These are phyloP conservation scores for Suhomyces maxii DNA, from an alignment of 1,139 yeast species.

Conservation along the genomic window DNA sequence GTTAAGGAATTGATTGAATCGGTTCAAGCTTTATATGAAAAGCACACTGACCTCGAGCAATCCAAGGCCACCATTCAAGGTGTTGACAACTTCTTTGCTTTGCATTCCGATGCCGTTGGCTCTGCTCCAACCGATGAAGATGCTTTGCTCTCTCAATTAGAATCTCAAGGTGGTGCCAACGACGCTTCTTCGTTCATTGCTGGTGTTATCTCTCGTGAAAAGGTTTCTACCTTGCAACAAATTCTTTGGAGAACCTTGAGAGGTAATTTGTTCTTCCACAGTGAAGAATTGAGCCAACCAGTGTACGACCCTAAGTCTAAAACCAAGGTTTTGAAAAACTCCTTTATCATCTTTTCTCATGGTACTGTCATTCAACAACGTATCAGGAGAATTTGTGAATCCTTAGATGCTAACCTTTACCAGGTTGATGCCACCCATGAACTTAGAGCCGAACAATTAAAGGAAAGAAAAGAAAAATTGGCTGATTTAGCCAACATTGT, in stretches of 20 bases:
- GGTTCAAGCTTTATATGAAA: conserved; percentile 33
- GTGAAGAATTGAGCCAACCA: conserved; percentile 64
- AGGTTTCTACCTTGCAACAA: conserved; percentile 72
- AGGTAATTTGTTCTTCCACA: conserved; percentile 80
- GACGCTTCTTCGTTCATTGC: conserved; percentile 54
- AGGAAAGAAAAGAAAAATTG: conserved; percentile 54
- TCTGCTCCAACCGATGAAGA: conserved; percentile 16
- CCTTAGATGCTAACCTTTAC: conserved; percentile 47
- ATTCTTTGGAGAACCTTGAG: conserved; percentile 91
- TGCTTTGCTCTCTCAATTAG: conserved; percentile 28
- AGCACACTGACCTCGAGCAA: conserved; percentile 40
- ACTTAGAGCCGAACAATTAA: conserved; percentile 49
- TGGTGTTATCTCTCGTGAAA: conserved; percentile 78
- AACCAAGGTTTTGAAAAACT: conserved; percentile 35
- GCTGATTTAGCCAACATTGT: conserved; percentile 61
- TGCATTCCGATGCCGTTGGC: conserved; percentile 27
- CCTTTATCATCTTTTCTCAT: conserved; percentile 48
- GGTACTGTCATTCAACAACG: conserved; percentile 43
- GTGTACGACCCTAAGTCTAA: conserved; percentile 40
- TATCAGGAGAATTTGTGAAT: conserved; percentile 45
- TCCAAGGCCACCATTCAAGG: conserved; percentile 50
- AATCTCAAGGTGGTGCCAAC: conserved; percentile 24
- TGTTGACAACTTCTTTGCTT: conserved; percentile 62
- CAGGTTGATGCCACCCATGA: conserved; percentile 32
- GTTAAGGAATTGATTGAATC: conserved; percentile 43